Evolutionary conservation across 257 asterid species (phyloP).

Genomic region (Solanum neorickii): DNA sequence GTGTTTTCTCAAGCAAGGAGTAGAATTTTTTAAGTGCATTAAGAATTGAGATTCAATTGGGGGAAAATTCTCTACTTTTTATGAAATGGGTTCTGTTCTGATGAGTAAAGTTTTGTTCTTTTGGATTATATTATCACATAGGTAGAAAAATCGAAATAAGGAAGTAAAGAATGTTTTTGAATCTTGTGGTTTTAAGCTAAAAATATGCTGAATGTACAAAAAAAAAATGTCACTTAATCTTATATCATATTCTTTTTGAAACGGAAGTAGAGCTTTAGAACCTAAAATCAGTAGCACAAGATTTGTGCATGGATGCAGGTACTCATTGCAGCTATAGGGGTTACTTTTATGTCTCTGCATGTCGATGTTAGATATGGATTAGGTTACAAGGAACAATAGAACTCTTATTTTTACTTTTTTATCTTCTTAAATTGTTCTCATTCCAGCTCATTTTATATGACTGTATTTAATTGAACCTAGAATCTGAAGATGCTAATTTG

Average conservation of each 20-base stretch:
- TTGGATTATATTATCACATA: background rate
- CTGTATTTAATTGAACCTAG: background rate
- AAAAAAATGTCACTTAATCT: too few species aligned
- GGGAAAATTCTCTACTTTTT: background rate
- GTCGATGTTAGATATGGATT: background rate
- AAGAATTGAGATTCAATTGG: background rate
- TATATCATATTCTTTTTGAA: background rate
- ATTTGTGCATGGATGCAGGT: background rate
- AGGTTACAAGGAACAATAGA: background rate
- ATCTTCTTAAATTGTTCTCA: background rate
- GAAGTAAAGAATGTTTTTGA: accelerated
- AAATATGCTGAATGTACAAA: background rate
- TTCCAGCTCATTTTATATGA: background rate
- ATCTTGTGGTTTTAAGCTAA: background rate
- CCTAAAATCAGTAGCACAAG: background rate
- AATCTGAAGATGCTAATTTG: background rate
- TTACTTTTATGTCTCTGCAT: background rate
- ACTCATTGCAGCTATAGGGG: background rate
- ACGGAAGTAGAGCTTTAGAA: background rate
- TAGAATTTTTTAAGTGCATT: background rate
- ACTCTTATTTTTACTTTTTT: background rate
- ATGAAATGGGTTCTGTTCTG: background rate
- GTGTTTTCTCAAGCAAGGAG: background rate
- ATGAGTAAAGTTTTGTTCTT: background rate
- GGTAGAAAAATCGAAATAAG: background rate